Conservation (phyloP, 345 rosid genomes). For the Balakata baccata region DNA sequence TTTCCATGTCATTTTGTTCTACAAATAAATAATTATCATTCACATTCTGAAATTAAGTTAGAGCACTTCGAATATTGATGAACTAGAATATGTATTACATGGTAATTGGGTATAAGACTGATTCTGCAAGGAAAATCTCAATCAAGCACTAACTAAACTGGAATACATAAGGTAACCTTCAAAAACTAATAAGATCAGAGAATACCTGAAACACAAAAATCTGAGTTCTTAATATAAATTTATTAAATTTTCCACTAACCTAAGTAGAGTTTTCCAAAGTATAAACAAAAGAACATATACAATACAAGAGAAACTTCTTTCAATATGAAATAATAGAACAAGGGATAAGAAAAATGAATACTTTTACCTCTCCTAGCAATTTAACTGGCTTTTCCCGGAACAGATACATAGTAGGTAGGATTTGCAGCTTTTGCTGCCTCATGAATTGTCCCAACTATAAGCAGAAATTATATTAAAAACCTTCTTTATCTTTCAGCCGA, state of each 20-base stretch:
- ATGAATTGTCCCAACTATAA: slow-evolving; percentile 23
- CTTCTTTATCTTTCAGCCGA: slow-evolving; percentile 32
- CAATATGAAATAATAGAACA: slow-evolving; percentile 20
- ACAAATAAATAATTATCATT: too few species aligned
- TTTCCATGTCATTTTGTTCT: not conserved
- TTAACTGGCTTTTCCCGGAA: slow-evolving; percentile 32
- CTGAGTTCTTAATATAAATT: slow-evolving; percentile 18
- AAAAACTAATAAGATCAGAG: slow-evolving; percentile 7
- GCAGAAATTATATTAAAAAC: slow-evolving; percentile 23
- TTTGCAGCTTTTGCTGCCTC: slow-evolving; percentile 30
- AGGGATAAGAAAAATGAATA: slow-evolving; percentile 24
- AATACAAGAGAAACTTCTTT: slow-evolving; percentile 36
- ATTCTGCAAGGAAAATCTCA: not conserved
- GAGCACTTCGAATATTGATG: not conserved
- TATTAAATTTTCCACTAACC: slow-evolving; percentile 29
- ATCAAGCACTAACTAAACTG: not conserved
- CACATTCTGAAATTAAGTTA: not conserved
- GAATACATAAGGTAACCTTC: slow-evolving; percentile 2
- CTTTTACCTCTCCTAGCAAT: slow-evolving; percentile 42
- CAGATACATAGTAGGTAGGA: slow-evolving; percentile 23
- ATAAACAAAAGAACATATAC: slow-evolving; percentile 32
- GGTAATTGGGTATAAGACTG: not conserved
- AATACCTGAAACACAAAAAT: slow-evolving; percentile 12
- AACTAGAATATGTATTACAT: not conserved
- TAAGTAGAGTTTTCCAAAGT: slow-evolving; percentile 21